Conservation (phyloP, 257 asterid genomes). For the Primulina eburnea region DNA sequence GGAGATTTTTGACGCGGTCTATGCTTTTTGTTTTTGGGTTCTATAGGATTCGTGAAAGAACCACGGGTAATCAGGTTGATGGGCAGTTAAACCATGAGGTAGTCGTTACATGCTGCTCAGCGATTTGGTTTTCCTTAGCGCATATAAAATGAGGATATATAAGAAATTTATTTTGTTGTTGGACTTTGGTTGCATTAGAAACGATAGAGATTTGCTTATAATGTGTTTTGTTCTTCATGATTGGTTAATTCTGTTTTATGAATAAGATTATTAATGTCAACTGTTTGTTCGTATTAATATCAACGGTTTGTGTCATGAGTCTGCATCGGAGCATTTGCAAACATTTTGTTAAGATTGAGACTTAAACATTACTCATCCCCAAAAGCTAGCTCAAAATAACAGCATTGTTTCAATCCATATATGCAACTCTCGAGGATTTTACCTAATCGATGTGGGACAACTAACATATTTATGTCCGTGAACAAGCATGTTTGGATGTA, state of each 20-base stretch:
- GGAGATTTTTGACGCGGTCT: slow-evolving; percentile 62
- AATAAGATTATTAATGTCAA: not conserved
- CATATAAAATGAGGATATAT: not conserved
- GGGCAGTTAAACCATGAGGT: slow-evolving; percentile 45
- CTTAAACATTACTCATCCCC: no score
- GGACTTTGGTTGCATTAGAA: not conserved
- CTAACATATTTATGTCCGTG: not conserved
- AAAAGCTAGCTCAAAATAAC: no score
- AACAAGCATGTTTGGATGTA: not conserved
- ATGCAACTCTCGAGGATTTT: no score
- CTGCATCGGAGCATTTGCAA: not conserved
- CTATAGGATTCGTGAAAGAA: slow-evolving; percentile 56
- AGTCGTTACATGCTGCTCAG: slow-evolving; percentile 7
- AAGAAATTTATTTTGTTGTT: slow-evolving; percentile 6
- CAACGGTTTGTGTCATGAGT: not conserved
- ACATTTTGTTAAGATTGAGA: no score
- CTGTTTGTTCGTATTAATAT: not conserved
- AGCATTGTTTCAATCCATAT: no score
- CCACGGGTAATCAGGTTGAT: slow-evolving; percentile 25
- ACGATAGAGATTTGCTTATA: not conserved
- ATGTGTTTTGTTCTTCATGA: slow-evolving; percentile 5
- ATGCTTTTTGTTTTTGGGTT: slow-evolving; percentile 76
- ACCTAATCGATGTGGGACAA: no score
- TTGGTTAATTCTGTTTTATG: not conserved
- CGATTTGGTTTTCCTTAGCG: not conserved